Evolutionary conservation across 2,329 filamentous ascomycete genomes (phyloP), one percentile per base, ranked within the genome.

Genomic region (Nigrospora oryzae): DNA sequence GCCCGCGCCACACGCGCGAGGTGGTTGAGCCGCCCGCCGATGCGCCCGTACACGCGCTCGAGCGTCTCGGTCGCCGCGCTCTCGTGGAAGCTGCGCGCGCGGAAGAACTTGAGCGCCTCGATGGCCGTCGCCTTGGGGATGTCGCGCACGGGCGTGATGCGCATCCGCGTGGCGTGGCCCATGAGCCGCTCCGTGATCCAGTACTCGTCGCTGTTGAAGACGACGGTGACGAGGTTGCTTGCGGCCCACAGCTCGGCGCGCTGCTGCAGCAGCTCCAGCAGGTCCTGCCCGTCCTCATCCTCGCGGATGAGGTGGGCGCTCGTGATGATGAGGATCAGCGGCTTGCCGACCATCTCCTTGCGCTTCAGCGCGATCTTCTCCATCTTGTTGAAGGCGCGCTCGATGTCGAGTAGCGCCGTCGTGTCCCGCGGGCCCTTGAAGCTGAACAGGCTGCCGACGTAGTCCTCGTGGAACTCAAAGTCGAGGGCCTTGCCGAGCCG

Each of bases 141-240:
- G 63, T 98, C 93, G 5, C 79, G 75, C 36, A 98, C 83, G 10
- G 89, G 81, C 34, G 95, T 83, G 5, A 98, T 86, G 59, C 96
- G 90, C 88, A 98, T 95, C 38, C 93, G 81, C 2, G 90, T 95
- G 3, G 89, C 88, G 47, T 95, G 84, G 61, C 88, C 84, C 71
- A 96, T 96, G 43, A 98, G 70, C 13, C 90, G 79, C 63, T 98
- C 93, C 57, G 96, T 97, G 1, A 98, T 86, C 93, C 93, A 98
- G 66, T 95, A 98, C 61, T 97, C 93, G 64, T 98, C 93, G 44
- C 83, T 90, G 66, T 96, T 97, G 68, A 98, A 89, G 32, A 98
- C 83, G 73, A 89, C 79, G 1, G 93, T 97, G 30, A 94, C 87
- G 10, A 98, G 75, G 52, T 89, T 91, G 16, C 86, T 81, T 1